Evolutionary conservation across 129 eudicot species (phyloP).

Genomic region (Saussurea involucrata): DNA sequence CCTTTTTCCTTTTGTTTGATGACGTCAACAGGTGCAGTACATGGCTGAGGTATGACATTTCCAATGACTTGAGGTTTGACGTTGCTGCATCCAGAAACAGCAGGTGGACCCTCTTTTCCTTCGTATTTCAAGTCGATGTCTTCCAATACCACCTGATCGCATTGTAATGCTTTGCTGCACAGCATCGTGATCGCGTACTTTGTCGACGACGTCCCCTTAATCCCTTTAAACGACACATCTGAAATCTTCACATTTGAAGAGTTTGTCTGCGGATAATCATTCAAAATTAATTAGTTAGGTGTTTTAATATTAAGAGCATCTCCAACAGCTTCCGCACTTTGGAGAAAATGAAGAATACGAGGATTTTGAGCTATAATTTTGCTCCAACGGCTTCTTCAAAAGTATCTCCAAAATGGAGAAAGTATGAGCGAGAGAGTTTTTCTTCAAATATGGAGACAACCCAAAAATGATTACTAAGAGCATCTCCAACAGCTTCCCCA

Average conservation of each 20-base stretch:
- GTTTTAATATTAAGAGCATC: too few relatives aligned
- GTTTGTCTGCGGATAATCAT: too few relatives aligned
- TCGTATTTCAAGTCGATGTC: constrained; percentile 33
- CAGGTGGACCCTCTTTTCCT: neutral
- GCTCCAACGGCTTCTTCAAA: too few relatives aligned
- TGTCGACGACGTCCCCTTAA: constrained; percentile 43
- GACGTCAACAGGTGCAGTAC: neutral
- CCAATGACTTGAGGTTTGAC: neutral
- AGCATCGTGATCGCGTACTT: constrained; percentile 28
- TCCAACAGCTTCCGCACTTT: too few relatives aligned
- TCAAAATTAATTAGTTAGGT: too few relatives aligned
- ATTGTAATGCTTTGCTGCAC: constrained; percentile 46
- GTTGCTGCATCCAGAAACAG: neutral
- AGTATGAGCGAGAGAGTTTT: too few relatives aligned
- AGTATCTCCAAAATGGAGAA: too few relatives aligned
- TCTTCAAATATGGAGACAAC: too few relatives aligned
- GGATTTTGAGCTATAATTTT: too few relatives aligned
- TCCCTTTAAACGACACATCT: constrained; percentile 39
- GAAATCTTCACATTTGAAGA: constrained; percentile 52
- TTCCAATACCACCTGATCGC: constrained; percentile 30
- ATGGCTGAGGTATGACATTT: neutral
- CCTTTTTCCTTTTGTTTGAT: neutral
- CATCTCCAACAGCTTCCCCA: too few relatives aligned
- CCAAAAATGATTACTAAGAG: too few relatives aligned
- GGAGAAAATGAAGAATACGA: too few relatives aligned